Evolutionary conservation across 257 asterid genomes (phyloP).

Genomic region (Leptodermis oblonga): DNA sequence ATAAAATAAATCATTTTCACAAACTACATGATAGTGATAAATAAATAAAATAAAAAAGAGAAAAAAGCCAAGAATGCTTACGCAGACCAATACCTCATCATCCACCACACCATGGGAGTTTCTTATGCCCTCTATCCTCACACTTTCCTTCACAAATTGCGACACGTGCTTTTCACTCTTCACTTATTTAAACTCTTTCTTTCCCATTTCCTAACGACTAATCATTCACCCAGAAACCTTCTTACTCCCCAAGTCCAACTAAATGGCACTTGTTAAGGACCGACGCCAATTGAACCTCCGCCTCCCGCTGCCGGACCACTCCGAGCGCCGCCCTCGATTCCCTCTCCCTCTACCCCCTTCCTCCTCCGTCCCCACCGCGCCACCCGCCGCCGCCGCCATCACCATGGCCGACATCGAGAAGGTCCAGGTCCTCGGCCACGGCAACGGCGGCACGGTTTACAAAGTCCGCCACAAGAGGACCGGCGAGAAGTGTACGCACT

Average conservation of each 20-base stretch:
- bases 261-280: slow-evolving; percentile 65
- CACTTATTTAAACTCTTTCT: slow-evolving; percentile 23
- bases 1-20: no score
- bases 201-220: slow-evolving; percentile 2
- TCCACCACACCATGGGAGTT: neutral
- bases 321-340: slow-evolving; percentile 69
- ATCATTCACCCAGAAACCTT: no score
- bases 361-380: slow-evolving; percentile 23
- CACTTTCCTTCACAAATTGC: slow-evolving; percentile 20
- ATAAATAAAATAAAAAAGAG: neutral
- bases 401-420: slow-evolving; percentile 64
- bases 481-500: slow-evolving; percentile 50
- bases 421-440: slow-evolving; percentile 75
- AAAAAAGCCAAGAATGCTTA: neutral
- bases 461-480: slow-evolving; percentile 70
- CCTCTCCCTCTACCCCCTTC: slow-evolving; percentile 55
- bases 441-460: slow-evolving; percentile 83
- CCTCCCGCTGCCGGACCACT: slow-evolving; percentile 56
- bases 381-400: slow-evolving; percentile 21
- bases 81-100: neutral
- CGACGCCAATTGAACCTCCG: slow-evolving; percentile 83
- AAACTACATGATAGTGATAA: no score
- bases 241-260: neutral
- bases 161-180: slow-evolving; percentile 46
- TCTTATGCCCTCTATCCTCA: slow-evolving; percentile 19